These are phyloP conservation scores for Mortierella sp. DNA, from an alignment of 371 early-diverging fungal species.

Conservation along the genomic window DNA sequence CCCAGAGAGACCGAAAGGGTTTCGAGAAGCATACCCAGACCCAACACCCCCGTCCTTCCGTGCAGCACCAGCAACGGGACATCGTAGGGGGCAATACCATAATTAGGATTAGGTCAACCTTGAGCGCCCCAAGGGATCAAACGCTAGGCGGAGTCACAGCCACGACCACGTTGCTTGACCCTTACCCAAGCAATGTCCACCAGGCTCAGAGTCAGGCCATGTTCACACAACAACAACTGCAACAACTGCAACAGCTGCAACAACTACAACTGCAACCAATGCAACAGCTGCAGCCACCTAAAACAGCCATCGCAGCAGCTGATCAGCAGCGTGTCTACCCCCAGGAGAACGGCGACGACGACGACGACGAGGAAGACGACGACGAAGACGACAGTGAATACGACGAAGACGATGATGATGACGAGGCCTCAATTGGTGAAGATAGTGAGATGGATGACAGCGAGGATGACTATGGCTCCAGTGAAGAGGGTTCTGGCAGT, in stretches of 20 bases:
- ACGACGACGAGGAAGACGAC: conserved; percentile 3
- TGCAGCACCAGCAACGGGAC: too few species aligned
- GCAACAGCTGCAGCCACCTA: not conserved
- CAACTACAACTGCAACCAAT: not conserved
- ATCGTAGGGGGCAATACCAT: too few species aligned
- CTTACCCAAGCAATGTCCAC: not conserved
- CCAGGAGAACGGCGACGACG: not conserved
- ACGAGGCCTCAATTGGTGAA: not conserved
- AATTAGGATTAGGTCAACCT: too few species aligned
- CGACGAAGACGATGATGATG: conserved; percentile 2
- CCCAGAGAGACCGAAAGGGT: too few species aligned
- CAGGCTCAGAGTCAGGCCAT: not conserved
- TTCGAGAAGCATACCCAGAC: too few species aligned
- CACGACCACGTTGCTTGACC: conserved; percentile 1
- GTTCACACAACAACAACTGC: conserved; percentile 1
- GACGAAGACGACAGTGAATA: not conserved
- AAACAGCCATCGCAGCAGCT: not conserved
- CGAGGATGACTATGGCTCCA: not conserved
- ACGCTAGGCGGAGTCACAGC: not conserved
- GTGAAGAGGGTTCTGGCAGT: conserved; percentile 1
- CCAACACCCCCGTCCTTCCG: too few species aligned
- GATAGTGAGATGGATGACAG: conserved; percentile 8
- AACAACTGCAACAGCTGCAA: conserved; percentile 5
- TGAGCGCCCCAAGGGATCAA: too few species aligned
- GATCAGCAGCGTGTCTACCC: not conserved